Evolutionary conservation across 108 stramenopile genomes (phyloP).

Genomic region (Cyclostephanos invisitatus): DNA sequence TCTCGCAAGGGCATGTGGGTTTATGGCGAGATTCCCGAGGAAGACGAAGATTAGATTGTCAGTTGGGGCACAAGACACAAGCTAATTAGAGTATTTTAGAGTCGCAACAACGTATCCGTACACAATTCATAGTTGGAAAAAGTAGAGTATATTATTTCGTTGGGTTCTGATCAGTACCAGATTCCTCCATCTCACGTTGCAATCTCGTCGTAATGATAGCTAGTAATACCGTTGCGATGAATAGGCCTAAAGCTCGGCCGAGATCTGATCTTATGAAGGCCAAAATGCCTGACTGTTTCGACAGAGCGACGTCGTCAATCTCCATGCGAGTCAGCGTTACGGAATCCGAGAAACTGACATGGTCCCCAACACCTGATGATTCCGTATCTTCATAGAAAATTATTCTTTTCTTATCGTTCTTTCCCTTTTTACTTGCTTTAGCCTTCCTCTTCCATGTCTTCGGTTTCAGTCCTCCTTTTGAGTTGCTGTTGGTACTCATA

Average conservation of each 20-base stretch:
- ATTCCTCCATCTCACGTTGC: slow-evolving; percentile 39
- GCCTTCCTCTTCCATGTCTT: slow-evolving; percentile 5
- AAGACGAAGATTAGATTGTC: slow-evolving; percentile 56
- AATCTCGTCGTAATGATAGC: slow-evolving; percentile 30
- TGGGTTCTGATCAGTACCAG: slow-evolving; percentile 14
- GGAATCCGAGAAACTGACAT: slow-evolving; percentile 2
- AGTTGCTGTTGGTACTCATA: background rate
- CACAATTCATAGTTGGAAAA: background rate
- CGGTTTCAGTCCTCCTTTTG: background rate
- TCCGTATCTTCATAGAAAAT: background rate
- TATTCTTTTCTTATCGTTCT: slow-evolving; percentile 16
- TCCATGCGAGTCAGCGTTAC: slow-evolving; percentile 8
- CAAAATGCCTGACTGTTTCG: slow-evolving; percentile 19
- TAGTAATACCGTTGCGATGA: slow-evolving; percentile 36
- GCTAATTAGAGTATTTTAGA: background rate
- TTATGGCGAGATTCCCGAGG: slow-evolving; percentile 91
- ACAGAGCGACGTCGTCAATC: slow-evolving; percentile 5
- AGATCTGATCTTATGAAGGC: slow-evolving; percentile 33
- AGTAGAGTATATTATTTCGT: background rate
- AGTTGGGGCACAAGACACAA: background rate
- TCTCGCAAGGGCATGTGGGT: slow-evolving; percentile 88
- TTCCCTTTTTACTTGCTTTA: slow-evolving; percentile 10
- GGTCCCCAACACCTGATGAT: background rate
- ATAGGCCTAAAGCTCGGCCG: slow-evolving; percentile 22
- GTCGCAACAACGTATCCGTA: background rate